These are phyloP conservation scores for Cucumis variabilis DNA, from an alignment of 331 rosid genomes.

Conservation along the genomic window DNA sequence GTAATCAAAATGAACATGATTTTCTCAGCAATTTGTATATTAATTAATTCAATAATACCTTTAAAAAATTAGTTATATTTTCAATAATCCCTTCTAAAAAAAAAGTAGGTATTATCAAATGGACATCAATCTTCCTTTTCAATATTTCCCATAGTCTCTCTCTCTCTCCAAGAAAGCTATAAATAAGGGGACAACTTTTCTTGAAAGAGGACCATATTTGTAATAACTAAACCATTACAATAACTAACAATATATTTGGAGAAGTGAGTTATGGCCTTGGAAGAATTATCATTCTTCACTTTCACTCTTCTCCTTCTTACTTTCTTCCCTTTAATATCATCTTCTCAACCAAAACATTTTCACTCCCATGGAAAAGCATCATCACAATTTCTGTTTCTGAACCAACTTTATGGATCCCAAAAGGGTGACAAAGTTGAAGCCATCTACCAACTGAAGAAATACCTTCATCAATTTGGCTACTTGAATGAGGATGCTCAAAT, in stretches of 20 bases:
- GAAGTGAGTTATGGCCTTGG: not conserved
- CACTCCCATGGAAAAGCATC: not conserved
- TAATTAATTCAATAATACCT: too few species aligned
- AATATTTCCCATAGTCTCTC: not conserved
- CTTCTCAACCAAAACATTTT: not conserved
- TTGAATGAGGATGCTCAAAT: not conserved
- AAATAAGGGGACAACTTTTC: not conserved
- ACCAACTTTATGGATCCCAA: not conserved
- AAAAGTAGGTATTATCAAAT: too few species aligned
- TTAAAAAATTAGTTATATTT: too few species aligned
- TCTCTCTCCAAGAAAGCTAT: not conserved
- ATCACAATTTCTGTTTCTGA: not conserved
- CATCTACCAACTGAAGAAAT: not conserved
- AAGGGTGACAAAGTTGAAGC: constrained; percentile 15
- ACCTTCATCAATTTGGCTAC: not conserved
- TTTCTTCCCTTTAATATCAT: not conserved
- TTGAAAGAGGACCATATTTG: not conserved
- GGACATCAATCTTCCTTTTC: not conserved
- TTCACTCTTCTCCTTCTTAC: not conserved
- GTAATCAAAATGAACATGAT: too few species aligned
- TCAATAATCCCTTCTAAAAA: too few species aligned
- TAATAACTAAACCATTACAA: not conserved
- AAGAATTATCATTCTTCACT: not conserved
- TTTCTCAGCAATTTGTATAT: too few species aligned
- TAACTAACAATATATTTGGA: not conserved